Percentiles rank a stretch among this genome's conserved stretches.
Conservation (phyloP, 2,329 filamentous ascomycete genomes). For the Stagonosporopsis chrysanthemi region DNA sequence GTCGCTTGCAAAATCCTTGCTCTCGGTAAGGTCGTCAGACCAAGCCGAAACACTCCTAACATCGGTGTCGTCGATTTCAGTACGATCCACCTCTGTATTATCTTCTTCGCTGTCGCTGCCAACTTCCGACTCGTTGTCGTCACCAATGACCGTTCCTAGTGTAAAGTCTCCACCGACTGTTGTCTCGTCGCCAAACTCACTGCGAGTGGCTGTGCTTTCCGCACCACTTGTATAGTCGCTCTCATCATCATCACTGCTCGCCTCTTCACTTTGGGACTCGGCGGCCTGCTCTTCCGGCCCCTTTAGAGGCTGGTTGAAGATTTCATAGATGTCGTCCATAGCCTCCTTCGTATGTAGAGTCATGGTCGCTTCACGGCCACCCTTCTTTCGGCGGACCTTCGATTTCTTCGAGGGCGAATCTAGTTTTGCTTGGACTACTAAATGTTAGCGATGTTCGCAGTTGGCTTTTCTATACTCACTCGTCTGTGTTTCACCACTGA, state of each 20-base stretch:
- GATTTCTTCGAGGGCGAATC: constrained; percentile 81
- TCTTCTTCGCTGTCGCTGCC: constrained; percentile 53
- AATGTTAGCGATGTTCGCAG: constrained; percentile 24
- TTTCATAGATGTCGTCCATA: constrained; percentile 95
- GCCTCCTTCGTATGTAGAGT: constrained; percentile 94
- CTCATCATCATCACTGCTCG: constrained; percentile 67
- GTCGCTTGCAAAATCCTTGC: constrained; percentile 69
- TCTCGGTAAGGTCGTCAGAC: constrained; percentile 86
- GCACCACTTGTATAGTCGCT: constrained; percentile 79
- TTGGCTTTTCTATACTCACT: constrained; percentile 63
- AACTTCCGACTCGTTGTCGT: constrained; percentile 54
- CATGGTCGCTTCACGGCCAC: constrained; percentile 86
- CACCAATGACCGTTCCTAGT: constrained; percentile 46
- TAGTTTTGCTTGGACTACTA: constrained; percentile 85
- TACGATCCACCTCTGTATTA: constrained; percentile 31
- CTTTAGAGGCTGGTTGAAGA: constrained; percentile 87
- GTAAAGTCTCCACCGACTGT: constrained; percentile 59
- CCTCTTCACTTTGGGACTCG: constrained; percentile 70
- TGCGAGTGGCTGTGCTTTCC: constrained; percentile 83
- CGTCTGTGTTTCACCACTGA: constrained; percentile 87
- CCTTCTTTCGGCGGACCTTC: constrained; percentile 79
- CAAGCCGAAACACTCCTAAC: constrained; percentile 72
- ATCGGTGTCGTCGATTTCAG: constrained; percentile 46
- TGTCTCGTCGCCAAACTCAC: constrained; percentile 71
- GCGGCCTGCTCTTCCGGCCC: constrained; percentile 54